Conservation (phyloP, 164 flowering plant species). For the Euptelea pleiosperma region DNA sequence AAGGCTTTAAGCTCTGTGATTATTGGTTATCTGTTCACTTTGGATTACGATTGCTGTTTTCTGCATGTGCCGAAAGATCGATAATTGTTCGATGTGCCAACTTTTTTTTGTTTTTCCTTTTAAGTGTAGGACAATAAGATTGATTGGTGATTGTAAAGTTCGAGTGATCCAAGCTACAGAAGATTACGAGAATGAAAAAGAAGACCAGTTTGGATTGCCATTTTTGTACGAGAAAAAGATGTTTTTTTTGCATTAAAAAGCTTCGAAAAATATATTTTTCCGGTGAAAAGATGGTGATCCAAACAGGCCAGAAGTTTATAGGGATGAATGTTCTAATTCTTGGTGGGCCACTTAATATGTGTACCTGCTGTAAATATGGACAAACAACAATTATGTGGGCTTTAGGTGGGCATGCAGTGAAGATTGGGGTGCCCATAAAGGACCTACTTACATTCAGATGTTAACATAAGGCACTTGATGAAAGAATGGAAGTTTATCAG, state of each 20-base stretch:
- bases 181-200: neutral
- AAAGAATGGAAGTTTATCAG: no score
- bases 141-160: neutral
- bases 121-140: neutral
- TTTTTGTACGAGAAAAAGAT: neutral
- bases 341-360: slow-evolving; percentile 51
- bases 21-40: neutral
- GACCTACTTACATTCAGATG: slow-evolving; percentile 40
- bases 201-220: no score
- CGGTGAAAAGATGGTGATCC: neutral
- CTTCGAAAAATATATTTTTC: neutral
- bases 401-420: slow-evolving; percentile 60
- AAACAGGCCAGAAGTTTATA: neutral
- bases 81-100: neutral
- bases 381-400: slow-evolving; percentile 38
- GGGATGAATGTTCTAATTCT: slow-evolving; percentile 59
- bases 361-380: slow-evolving; percentile 74
- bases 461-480: neutral
- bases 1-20: neutral
- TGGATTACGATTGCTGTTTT: neutral
- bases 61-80: neutral
- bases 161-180: no score
- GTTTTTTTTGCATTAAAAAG: neutral
- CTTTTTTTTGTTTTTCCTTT: neutral
- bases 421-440: slow-evolving; percentile 45